These are phyloP conservation scores for Neostapfia colusana DNA, from an alignment of 176 grass and related monocot species.

Conservation along the genomic window DNA sequence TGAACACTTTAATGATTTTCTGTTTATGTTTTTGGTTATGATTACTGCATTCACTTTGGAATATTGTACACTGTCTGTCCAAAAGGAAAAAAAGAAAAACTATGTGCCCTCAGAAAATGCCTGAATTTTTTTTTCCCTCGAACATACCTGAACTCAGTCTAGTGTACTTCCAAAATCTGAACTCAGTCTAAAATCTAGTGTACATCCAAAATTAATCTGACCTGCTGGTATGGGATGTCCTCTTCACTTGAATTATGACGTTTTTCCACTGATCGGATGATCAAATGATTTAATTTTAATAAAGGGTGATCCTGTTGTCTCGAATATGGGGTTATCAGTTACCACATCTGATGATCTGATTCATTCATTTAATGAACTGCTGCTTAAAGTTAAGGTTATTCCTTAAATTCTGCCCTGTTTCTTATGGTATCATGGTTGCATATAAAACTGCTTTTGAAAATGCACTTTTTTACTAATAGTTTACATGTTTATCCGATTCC, in stretches of 20 bases:
- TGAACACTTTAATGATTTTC: constrained; percentile 14
- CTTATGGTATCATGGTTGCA: not conserved
- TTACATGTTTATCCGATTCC: not conserved
- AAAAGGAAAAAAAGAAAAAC: not conserved
- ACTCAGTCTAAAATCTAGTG: too few relatives aligned
- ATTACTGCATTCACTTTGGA: not conserved
- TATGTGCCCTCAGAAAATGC: not conserved
- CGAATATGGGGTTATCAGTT: not conserved
- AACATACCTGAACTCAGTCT: not conserved
- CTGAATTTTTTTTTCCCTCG: not conserved
- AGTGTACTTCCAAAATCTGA: not conserved
- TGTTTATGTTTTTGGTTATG: constrained; percentile 18
- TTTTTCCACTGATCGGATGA: not conserved
- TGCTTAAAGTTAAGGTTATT: not conserved
- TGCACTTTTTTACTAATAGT: constrained; percentile 2
- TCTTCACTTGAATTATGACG: not conserved
- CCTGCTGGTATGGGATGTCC: not conserved
- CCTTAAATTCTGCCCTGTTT: not conserved
- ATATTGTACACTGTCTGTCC: not conserved
- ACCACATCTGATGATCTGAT: constrained; percentile 15
- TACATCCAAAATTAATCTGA: too few relatives aligned
- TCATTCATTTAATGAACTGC: constrained; percentile 8
- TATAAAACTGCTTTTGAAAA: not conserved
- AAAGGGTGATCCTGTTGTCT: constrained; percentile 6
- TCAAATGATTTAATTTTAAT: not conserved